phyloP scores from a whole-genome alignment of 78 protist species.

The Dictyostelium citrinum region DNA sequence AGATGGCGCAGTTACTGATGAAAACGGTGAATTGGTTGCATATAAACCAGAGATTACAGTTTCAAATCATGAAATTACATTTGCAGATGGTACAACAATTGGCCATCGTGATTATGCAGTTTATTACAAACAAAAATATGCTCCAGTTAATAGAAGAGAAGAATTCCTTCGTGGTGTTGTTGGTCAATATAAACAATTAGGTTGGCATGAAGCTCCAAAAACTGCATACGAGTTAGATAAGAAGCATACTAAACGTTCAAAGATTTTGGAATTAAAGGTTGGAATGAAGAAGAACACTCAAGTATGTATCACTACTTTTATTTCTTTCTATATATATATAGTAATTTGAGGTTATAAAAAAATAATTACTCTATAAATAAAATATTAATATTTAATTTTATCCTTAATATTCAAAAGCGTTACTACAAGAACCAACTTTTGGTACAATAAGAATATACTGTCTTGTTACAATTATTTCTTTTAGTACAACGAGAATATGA shows the following conservation, averaged over 20 bases:
- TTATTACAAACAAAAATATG: constrained; percentile 71
- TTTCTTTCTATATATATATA: no score
- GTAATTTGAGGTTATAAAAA: no score
- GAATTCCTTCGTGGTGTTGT: not conserved
- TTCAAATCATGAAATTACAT: constrained; percentile 41
- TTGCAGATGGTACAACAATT: constrained; percentile 61
- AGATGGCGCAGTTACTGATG: not conserved
- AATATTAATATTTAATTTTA: no score
- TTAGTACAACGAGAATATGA: no score
- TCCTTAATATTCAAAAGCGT: no score
- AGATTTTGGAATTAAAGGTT: constrained; percentile 51
- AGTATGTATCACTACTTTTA: no score
- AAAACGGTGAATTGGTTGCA: not conserved
- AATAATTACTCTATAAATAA: no score
- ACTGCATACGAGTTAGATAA: not conserved
- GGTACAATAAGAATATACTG: no score
- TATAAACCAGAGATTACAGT: not conserved
- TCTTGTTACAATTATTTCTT: no score
- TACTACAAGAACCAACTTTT: no score
- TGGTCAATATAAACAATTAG: constrained; percentile 44
- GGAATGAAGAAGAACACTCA: constrained; percentile 80
- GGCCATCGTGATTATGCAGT: constrained; percentile 81
- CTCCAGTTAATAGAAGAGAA: constrained; percentile 20
- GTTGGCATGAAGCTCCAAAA: constrained; percentile 41
- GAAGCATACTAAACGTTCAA: not conserved